Conservation (phyloP, 805 yeast species). For the Komagataella populi region DNA sequence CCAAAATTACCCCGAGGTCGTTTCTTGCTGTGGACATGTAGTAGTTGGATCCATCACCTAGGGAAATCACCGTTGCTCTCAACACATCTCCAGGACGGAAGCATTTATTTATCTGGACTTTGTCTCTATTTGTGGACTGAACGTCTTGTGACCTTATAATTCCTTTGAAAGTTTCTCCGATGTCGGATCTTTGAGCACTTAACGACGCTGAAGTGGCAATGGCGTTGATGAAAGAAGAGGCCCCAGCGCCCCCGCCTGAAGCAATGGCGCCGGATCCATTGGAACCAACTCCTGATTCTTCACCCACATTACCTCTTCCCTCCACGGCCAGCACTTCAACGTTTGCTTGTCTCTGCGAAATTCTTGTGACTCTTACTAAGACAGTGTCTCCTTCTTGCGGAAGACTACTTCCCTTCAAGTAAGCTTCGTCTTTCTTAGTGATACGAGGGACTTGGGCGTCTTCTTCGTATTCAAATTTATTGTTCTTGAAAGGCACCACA, state of each 20-base stretch:
- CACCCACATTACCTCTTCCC: conserved; percentile 38
- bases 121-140: conserved; percentile 82
- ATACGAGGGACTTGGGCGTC: conserved; percentile 1
- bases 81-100: conserved; percentile 90
- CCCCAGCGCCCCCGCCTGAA: conserved; percentile 42
- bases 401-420: conserved; percentile 27
- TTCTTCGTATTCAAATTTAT: conserved; percentile 7
- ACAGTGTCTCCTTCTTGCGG: conserved; percentile 84
- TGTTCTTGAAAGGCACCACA: conserved; percentile 11
- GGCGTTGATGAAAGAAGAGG: conserved; percentile 20
- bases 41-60: conserved; percentile 91
- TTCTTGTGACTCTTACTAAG: conserved; percentile 55
- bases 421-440: conserved; percentile 3
- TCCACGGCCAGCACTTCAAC: conserved; percentile 69
- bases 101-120: conserved; percentile 63
- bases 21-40: conserved; percentile 82
- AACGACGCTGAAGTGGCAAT: conserved; percentile 22
- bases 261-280: conserved; percentile 24
- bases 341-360: conserved; percentile 56
- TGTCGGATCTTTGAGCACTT: conserved; percentile 42
- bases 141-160: conserved; percentile 79
- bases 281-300: conserved; percentile 57
- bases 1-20: conserved; percentile 89
- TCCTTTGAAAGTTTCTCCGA: conserved; percentile 85
- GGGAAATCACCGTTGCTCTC: conserved; percentile 66